Evolutionary conservation across 768 basidiomycete species (phyloP).

Genomic region (Ramaria rubella): DNA sequence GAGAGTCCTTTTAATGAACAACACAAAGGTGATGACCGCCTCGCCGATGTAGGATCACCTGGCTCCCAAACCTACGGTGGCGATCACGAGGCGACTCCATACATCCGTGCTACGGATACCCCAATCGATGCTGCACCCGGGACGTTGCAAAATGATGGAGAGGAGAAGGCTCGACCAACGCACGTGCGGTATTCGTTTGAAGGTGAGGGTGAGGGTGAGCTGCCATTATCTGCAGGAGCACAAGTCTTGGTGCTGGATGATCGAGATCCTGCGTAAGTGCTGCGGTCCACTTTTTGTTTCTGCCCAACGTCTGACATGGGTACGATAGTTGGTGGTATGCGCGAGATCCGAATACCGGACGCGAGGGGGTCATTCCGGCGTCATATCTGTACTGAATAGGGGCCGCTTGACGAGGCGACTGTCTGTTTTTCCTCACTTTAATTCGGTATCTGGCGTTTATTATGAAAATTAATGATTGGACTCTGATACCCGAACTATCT

Average conservation of each 20-base stretch:
- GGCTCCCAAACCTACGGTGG: conserved; percentile 18
- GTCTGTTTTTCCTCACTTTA: no score
- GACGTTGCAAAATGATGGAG: conserved; percentile 43
- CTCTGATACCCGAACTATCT: no score
- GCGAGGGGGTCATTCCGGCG: conserved; percentile 86
- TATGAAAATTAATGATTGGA: no score
- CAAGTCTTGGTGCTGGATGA: conserved; percentile 77
- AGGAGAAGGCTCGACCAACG: conserved; percentile 59
- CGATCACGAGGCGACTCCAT: conserved; percentile 67
- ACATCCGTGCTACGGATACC: conserved; percentile 65
- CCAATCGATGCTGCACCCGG: conserved; percentile 67
- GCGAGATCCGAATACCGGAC: conserved; percentile 69
- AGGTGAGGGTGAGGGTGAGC: conserved; percentile 70
- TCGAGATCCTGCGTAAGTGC: conserved; percentile 66
- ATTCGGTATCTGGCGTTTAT: no score
- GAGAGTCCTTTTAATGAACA: conserved; percentile 33
- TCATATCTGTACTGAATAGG: conserved; percentile 88
- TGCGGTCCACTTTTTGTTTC: not conserved
- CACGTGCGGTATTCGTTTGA: conserved; percentile 83
- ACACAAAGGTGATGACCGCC: conserved; percentile 51
- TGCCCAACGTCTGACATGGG: conserved; percentile 15
- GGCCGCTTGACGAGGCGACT: no score
- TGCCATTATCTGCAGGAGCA: conserved; percentile 58
- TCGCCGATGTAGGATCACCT: conserved; percentile 19
- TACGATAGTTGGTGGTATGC: conserved; percentile 86